Conservation (phyloP, 1,284 basidiomycete species). For the Phaffia rhodozyma region DNA sequence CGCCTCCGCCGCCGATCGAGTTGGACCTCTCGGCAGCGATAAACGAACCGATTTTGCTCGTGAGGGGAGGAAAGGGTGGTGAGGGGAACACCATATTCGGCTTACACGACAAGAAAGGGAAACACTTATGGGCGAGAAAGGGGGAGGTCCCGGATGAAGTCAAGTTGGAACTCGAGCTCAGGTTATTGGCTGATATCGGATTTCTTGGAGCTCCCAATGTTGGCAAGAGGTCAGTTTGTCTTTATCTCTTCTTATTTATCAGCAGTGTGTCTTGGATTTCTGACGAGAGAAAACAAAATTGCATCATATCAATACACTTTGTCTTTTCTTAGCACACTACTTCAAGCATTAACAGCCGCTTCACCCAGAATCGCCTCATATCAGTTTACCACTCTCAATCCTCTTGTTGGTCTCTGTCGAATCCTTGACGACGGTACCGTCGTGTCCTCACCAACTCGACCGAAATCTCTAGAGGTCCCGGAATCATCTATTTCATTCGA, state of each 20-base stretch:
- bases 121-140: conserved; percentile 36
- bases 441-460: conserved; percentile 17
- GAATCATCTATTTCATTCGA: conserved; percentile 22
- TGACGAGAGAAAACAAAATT: neutral
- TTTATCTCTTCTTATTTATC: neutral
- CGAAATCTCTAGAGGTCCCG: conserved; percentile 14
- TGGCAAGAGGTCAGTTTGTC: conserved; percentile 37
- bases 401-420: conserved; percentile 83
- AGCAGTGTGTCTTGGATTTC: neutral
- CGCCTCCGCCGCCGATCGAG: conserved; percentile 47
- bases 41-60: conserved; percentile 52
- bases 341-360: conserved; percentile 78
- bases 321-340: conserved; percentile 52
- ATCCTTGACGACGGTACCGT: conserved; percentile 62
- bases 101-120: conserved; percentile 32
- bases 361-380: conserved; percentile 82
- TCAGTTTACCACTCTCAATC: conserved; percentile 90
- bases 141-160: conserved; percentile 71
- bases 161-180: conserved; percentile 82
- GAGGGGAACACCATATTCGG: conserved; percentile 85
- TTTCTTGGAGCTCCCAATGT: conserved; percentile 95
- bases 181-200: conserved; percentile 85
- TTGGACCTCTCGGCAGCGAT: conserved; percentile 44
- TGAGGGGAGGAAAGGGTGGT: conserved; percentile 70
- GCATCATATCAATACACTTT: neutral